Conservation (phyloP, 1,284 basidiomycete species). For the Albatrellus sp. region DNA sequence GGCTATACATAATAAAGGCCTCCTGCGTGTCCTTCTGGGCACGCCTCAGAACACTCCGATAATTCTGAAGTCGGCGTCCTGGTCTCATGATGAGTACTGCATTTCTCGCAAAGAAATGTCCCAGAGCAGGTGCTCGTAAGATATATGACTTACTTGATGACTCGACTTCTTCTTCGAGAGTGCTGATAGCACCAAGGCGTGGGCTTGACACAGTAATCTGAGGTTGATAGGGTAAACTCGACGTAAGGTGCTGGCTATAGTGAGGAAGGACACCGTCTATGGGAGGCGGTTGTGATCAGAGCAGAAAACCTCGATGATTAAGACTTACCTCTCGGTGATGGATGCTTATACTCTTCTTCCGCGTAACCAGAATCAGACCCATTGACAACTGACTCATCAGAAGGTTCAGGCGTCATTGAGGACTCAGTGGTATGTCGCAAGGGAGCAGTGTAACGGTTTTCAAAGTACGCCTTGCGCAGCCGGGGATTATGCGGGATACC, state of each 20-base stretch:
- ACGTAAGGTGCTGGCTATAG: conserved; percentile 1
- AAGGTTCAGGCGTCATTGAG: conserved; percentile 43
- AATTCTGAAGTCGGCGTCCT: conserved; percentile 28
- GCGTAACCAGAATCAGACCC: conserved; percentile 9
- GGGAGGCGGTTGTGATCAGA: background rate
- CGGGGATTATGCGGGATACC: conserved; percentile 67
- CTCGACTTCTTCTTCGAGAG: conserved; percentile 11
- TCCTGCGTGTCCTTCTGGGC: conserved; percentile 64
- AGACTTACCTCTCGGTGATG: conserved; percentile 6
- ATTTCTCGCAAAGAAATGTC: background rate
- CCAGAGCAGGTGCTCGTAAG: background rate
- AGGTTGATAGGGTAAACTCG: conserved; percentile 4
- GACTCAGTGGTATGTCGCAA: conserved; percentile 14
- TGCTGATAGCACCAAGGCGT: conserved; percentile 7
- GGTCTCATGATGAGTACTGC: background rate
- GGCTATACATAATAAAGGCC: conserved; percentile 54
- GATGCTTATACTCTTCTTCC: conserved; percentile 6
- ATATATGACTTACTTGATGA: conserved; percentile 7
- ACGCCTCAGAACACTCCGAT: conserved; percentile 29
- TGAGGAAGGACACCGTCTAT: conserved; percentile 6
- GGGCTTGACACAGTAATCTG: conserved; percentile 8
- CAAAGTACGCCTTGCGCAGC: conserved; percentile 38
- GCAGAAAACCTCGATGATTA: background rate
- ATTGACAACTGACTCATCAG: conserved; percentile 19
- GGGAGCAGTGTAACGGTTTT: conserved; percentile 20